These are phyloP conservation scores for Blastobotrys americana DNA, from an alignment of 805 yeast species.

Conservation along the genomic window DNA sequence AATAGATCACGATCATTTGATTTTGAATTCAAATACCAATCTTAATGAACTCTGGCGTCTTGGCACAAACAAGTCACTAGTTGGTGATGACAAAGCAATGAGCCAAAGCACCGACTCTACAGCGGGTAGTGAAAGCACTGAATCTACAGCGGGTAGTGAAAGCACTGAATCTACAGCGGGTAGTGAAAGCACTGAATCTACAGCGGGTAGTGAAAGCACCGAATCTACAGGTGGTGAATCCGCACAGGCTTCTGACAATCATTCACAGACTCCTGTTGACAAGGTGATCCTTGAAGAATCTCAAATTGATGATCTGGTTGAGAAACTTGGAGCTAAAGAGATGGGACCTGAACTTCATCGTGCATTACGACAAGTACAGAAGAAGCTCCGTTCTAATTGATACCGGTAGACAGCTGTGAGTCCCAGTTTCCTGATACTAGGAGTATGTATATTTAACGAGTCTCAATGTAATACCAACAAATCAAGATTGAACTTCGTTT, in stretches of 20 bases:
- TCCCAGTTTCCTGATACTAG: too few species aligned
- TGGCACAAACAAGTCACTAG: too few species aligned
- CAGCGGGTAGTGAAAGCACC: too few species aligned
- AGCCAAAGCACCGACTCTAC: background rate
- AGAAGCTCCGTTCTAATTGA: slow-evolving; percentile 1
- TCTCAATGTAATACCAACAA: background rate
- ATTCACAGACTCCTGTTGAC: too few species aligned
- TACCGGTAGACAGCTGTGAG: too few species aligned
- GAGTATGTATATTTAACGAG: background rate
- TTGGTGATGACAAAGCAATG: background rate
- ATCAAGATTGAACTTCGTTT: background rate
- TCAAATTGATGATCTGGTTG: slow-evolving; percentile 40
- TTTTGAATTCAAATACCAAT: slow-evolving; percentile 24
- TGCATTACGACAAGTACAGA: slow-evolving; percentile 22
- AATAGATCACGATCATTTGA: slow-evolving; percentile 38
- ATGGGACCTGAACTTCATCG: slow-evolving; percentile 22
- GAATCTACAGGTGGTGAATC: too few species aligned
- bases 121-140: too few species aligned
- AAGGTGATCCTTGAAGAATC: slow-evolving; percentile 36
- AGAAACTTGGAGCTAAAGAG: slow-evolving; percentile 34
- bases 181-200: too few species aligned
- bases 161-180: too few species aligned
- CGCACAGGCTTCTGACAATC: too few species aligned
- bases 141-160: too few species aligned
- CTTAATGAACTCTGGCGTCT: too few species aligned